phyloP scores from a whole-genome alignment of 164 flowering plant species.

The Vitis amurensis region DNA sequence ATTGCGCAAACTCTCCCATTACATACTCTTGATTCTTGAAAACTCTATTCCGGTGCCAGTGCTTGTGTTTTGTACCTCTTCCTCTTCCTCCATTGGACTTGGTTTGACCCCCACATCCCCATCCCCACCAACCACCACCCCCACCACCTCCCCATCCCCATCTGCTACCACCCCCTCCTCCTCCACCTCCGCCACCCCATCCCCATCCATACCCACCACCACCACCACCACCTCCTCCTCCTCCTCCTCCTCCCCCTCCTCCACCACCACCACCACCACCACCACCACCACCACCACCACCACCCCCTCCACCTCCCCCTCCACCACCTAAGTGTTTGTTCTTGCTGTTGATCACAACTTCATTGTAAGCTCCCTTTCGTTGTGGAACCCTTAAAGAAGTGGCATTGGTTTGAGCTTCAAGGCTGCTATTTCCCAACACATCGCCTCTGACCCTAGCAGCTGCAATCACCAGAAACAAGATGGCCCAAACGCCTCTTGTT shows the following conservation, averaged over 20 bases:
- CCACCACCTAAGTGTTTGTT: conserved; percentile 7
- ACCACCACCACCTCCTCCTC: conserved; percentile 24
- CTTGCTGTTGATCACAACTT: conserved; percentile 19
- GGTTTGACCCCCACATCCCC: conserved; percentile 39
- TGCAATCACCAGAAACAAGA: conserved; percentile 11
- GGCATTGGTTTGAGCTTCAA: conserved; percentile 7
- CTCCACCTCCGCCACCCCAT: conserved; percentile 30
- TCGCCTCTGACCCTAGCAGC: conserved; percentile 16
- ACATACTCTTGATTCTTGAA: conserved; percentile 23
- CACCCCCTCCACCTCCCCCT: conserved; percentile 13
- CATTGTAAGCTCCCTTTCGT: conserved; percentile 1
- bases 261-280: conserved; percentile 16
- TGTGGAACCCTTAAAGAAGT: neutral
- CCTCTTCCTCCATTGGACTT: conserved; percentile 14
- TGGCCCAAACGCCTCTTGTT: conserved; percentile 14
- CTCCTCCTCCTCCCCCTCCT: conserved; percentile 22
- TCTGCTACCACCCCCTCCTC: conserved; percentile 24
- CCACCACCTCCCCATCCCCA: conserved; percentile 43
- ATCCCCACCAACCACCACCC: conserved; percentile 38
- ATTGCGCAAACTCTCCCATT: conserved; percentile 62
- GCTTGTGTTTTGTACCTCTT: conserved; percentile 1
- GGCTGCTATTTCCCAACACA: neutral
- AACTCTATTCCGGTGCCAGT: conserved; percentile 13
- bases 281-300: conserved; percentile 16
- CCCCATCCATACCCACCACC: conserved; percentile 26